Evolutionary conservation across 441 rosid species (phyloP).

Genomic region (Erodium texanum): DNA sequence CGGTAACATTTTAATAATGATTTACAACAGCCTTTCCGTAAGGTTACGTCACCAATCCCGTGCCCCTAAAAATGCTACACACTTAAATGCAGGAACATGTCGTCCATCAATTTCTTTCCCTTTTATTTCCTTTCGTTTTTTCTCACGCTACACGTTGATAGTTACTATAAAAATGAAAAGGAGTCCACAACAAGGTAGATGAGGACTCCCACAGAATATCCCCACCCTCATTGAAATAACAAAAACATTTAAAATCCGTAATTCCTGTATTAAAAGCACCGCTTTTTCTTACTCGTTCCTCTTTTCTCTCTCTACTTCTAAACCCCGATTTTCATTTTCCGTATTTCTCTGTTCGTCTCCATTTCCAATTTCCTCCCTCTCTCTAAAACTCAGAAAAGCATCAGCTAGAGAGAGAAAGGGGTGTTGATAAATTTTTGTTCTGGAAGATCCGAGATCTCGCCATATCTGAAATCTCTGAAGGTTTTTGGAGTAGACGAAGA

Average conservation of each 20-base stretch:
- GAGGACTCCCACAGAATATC: neutral
- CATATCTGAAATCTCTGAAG: neutral
- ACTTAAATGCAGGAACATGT: too few species aligned
- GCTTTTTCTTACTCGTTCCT: neutral
- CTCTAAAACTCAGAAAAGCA: conserved; percentile 1
- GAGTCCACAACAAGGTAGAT: neutral
- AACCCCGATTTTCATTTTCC: neutral
- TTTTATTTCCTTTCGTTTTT: too few species aligned
- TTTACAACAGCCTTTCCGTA: too few species aligned
- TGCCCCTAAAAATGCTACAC: too few species aligned
- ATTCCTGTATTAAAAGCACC: neutral
- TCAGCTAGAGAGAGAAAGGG: neutral
- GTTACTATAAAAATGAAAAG: too few species aligned
- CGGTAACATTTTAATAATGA: too few species aligned
- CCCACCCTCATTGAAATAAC: neutral
- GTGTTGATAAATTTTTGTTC: neutral
- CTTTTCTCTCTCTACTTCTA: neutral
- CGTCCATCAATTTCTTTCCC: too few species aligned
- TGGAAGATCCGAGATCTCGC: neutral
- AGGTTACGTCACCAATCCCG: too few species aligned
- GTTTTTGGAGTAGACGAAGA: neutral
- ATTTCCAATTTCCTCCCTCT: neutral
- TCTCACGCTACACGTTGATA: too few species aligned
- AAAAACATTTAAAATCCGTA: neutral
- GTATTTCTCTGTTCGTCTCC: neutral